Evolutionary conservation across 2,329 filamentous ascomycete species (phyloP).

Genomic region (Colletotrichum costaricense): DNA sequence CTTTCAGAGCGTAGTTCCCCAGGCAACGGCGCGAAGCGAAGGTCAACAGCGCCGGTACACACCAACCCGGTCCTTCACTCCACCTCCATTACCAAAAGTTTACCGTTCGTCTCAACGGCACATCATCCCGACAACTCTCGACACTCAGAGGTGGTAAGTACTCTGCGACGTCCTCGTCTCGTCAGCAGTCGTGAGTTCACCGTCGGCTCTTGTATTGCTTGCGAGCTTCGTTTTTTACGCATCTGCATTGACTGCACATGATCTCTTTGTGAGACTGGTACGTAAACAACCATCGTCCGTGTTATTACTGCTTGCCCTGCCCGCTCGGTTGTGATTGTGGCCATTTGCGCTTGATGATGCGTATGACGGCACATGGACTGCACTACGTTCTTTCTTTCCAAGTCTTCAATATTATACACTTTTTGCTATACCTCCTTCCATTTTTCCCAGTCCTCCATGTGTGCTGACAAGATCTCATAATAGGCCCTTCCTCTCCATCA

Average conservation of each 20-base stretch:
- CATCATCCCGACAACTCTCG: constrained; percentile 29
- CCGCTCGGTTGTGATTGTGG: not conserved
- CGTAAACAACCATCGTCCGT: constrained; percentile 35
- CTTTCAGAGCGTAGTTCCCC: constrained; percentile 18
- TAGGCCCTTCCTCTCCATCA: constrained; percentile 16
- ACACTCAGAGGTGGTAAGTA: constrained; percentile 10
- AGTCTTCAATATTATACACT: not conserved
- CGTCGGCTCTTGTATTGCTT: constrained; percentile 33
- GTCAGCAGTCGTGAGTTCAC: constrained; percentile 45
- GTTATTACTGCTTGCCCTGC: not conserved
- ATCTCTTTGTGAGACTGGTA: constrained; percentile 41
- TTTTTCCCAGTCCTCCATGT: not conserved
- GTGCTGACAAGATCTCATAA: constrained; percentile 9
- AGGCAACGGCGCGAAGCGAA: constrained; percentile 33
- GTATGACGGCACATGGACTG: not conserved
- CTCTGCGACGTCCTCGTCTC: constrained; percentile 24
- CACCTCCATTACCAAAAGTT: constrained; percentile 32
- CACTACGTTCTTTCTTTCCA: not conserved
- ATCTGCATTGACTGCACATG: constrained; percentile 41
- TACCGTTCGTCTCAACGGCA: constrained; percentile 30
- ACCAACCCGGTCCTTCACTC: constrained; percentile 30
- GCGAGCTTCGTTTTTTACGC: not conserved
- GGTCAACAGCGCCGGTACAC: constrained; percentile 31
- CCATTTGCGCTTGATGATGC: not conserved
- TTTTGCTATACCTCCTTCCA: not conserved